Conservation (phyloP, 305 asterid genomes). For the Fraxinus dipetala region DNA sequence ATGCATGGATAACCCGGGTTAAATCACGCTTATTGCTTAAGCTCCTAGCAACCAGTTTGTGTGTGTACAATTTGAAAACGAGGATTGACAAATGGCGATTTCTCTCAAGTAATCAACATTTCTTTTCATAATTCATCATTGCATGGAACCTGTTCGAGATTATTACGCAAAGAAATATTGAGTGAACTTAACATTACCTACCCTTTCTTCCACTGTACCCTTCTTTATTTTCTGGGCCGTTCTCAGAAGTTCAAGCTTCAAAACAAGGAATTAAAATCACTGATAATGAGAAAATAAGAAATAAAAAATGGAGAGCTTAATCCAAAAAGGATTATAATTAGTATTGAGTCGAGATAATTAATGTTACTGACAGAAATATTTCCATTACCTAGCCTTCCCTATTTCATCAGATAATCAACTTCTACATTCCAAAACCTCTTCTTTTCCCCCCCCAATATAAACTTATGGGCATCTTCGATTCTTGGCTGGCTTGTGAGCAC, state of each 20-base stretch:
- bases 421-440: not conserved
- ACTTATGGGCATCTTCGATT: constrained; percentile 4
- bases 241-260: not conserved
- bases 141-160: not conserved
- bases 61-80: not conserved
- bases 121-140: not conserved
- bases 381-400: not conserved
- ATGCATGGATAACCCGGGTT: not conserved
- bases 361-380: not conserved
- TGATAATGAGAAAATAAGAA: not conserved
- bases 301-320: not conserved
- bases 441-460: not conserved
- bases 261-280: not conserved
- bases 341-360: not conserved
- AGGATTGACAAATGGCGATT: not conserved
- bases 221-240: not conserved
- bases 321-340: not conserved
- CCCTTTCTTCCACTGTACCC: not conserved
- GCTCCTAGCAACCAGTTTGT: not conserved
- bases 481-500: constrained; percentile 27
- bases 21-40: not conserved
- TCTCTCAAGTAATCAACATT: not conserved
- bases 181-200: not conserved
- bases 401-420: not conserved
- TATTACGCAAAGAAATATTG: not conserved